Evolutionary conservation across 192 early-diverging fungal genomes (phyloP).

Genomic region (Geranomyces michiganensis): DNA sequence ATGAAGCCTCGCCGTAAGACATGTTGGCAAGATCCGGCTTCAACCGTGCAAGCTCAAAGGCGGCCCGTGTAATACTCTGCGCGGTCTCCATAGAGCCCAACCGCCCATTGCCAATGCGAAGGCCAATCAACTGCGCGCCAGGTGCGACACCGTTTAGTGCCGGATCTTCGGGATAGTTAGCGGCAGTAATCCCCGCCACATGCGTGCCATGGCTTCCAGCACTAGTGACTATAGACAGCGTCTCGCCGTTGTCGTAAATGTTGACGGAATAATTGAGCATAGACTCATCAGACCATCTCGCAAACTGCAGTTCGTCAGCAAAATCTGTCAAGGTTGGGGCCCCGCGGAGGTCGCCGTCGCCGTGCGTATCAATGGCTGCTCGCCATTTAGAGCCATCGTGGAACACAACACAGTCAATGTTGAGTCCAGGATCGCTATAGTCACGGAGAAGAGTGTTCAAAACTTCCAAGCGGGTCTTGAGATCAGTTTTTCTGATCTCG

Average conservation of each 20-base stretch:
- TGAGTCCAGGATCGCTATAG: constrained; percentile 75
- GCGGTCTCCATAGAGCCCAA: constrained; percentile 84
- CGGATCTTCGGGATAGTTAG: constrained; percentile 84
- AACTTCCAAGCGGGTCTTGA: constrained; percentile 65
- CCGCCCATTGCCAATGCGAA: constrained; percentile 87
- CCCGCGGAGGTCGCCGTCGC: constrained; percentile 73
- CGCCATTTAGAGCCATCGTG: constrained; percentile 89
- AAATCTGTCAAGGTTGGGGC: constrained; percentile 69
- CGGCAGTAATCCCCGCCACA: constrained; percentile 91
- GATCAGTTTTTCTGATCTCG: constrained; percentile 52
- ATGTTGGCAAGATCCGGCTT: constrained; percentile 55
- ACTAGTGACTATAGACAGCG: constrained; percentile 74
- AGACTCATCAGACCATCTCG: constrained; percentile 73
- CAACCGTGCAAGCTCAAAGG: constrained; percentile 57
- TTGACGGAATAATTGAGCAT: constrained; percentile 89
- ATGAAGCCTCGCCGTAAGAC: constrained; percentile 74
- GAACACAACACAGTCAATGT: constrained; percentile 79
- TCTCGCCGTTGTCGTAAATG: constrained; percentile 81
- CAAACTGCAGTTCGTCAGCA: constrained; percentile 70
- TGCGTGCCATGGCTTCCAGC: constrained; percentile 91
- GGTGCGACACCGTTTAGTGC: constrained; percentile 89
- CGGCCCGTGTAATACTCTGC: constrained; percentile 78
- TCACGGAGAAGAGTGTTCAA: constrained; percentile 60
- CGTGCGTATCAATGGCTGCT: constrained; percentile 76
- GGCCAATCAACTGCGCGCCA: constrained; percentile 90